Evolutionary conservation across 805 yeast genomes (phyloP).

Genomic region (Naumovozyma castellii): DNA sequence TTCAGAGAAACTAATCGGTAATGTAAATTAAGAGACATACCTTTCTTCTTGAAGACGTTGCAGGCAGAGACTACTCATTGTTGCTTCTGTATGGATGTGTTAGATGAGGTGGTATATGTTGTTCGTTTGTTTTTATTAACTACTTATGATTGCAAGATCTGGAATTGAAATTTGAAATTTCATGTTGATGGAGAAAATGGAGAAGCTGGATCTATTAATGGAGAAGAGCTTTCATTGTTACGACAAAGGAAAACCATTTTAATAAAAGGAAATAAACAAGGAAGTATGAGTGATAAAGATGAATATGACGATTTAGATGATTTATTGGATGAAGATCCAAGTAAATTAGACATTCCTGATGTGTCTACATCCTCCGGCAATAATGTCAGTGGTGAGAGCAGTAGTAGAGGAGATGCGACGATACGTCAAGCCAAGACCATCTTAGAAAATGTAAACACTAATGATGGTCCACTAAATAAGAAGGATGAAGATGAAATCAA

Average conservation of each 20-base stretch:
- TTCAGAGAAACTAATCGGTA: slow-evolving; percentile 1
- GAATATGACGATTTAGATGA: slow-evolving; percentile 74
- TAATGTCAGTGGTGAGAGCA: slow-evolving; percentile 3
- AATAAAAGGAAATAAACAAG: background rate
- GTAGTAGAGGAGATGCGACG: background rate
- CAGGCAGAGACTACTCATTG: slow-evolving; percentile 51
- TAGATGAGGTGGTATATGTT: background rate
- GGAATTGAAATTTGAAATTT: background rate
- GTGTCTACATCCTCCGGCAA: slow-evolving; percentile 36
- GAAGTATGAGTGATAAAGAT: slow-evolving; percentile 24
- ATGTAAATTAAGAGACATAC: slow-evolving; percentile 33
- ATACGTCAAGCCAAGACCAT: background rate
- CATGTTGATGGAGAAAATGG: background rate
- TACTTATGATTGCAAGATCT: too few species aligned
- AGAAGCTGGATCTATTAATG: too few species aligned
- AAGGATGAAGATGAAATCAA: slow-evolving; percentile 27
- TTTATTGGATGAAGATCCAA: slow-evolving; percentile 63
- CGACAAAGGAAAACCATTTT: background rate
- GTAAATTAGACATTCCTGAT: slow-evolving; percentile 45
- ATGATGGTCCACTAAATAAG: background rate
- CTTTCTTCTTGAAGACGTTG: slow-evolving; percentile 85
- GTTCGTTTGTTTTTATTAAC: background rate
- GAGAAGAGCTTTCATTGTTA: background rate
- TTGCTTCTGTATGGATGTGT: background rate
- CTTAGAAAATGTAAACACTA: background rate